A percentile compares a stretch with the other conserved stretches of the same genome.
phyloP scores from a whole-genome alignment of 2,329 filamentous ascomycete species.

The Aspergillus hiratsukae region DNA sequence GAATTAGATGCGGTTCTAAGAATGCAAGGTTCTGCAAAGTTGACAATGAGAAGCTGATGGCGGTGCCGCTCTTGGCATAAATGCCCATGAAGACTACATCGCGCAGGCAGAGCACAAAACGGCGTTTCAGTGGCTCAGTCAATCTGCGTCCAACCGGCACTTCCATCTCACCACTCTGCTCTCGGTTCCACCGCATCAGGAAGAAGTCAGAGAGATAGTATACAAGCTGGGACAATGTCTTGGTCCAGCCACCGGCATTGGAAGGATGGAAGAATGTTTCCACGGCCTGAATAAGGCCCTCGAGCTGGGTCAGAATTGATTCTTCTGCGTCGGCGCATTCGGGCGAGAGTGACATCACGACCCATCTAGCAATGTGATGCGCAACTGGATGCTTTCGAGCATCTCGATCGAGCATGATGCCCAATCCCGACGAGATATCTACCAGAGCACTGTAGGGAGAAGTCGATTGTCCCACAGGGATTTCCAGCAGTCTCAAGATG shows the following conservation, averaged over 20 bases:
- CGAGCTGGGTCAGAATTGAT: conserved; percentile 78
- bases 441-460: conserved; percentile 80
- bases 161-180: conserved; percentile 87
- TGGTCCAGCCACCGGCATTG: conserved; percentile 89
- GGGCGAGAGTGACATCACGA: conserved; percentile 88
- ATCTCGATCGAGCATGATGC: conserved; percentile 84
- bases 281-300: conserved; percentile 87
- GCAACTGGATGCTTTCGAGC: conserved; percentile 87
- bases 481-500: conserved; percentile 82
- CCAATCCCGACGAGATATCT: conserved; percentile 77
- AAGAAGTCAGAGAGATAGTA: conserved; percentile 95
- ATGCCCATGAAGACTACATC: conserved; percentile 98
- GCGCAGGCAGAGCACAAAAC: conserved; percentile 82
- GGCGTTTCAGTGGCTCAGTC: conserved; percentile 72
- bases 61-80: conserved; percentile 89
- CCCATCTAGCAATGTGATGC: conserved; percentile 88
- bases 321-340: conserved; percentile 69
- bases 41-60: conserved; percentile 86
- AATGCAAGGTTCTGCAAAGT: conserved; percentile 86
- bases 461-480: conserved; percentile 91
- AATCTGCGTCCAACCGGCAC: conserved; percentile 75
- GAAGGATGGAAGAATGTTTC: conserved; percentile 99
- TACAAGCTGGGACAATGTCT: conserved; percentile 80
- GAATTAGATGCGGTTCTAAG: conserved; percentile 82
- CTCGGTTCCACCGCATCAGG: conserved; percentile 94